Conservation (phyloP, 306 rosid genomes). For the Castanea sativa region DNA sequence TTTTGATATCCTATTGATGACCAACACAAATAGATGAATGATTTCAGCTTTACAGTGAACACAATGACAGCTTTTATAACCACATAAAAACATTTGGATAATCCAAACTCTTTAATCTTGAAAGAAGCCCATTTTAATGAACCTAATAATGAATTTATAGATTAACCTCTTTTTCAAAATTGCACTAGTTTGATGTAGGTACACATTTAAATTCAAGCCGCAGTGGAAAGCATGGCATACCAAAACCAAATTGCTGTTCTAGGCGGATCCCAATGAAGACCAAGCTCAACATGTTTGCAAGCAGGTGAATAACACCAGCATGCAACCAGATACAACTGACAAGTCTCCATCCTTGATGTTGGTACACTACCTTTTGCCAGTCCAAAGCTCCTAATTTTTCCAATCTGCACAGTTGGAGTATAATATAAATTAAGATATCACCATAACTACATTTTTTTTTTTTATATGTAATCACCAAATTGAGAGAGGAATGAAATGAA, state of each 20-base stretch:
- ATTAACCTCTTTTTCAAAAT: neutral
- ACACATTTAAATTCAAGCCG: neutral
- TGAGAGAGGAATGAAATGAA: neutral
- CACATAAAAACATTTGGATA: neutral
- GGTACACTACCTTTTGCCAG: constrained; percentile 49
- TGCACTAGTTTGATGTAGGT: neutral
- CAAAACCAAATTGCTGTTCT: constrained; percentile 88
- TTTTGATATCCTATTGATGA: neutral
- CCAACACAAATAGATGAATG: neutral
- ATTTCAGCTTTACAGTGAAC: neutral
- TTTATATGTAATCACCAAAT: neutral
- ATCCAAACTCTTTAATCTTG: neutral
- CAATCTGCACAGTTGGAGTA: constrained; percentile 43
- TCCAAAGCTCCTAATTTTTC: constrained; percentile 74
- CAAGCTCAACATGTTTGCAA: constrained; percentile 76
- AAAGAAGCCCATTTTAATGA: neutral
- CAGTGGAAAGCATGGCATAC: constrained; percentile 34
- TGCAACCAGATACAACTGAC: constrained; percentile 84
- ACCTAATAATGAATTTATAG: neutral
- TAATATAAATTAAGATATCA: neutral
- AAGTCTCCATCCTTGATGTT: constrained; percentile 84
- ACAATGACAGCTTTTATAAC: neutral
- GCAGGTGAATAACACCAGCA: constrained; percentile 79
- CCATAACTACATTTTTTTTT: neutral
- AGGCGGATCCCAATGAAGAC: constrained; percentile 83